Evolutionary conservation across 495 filamentous ascomycete species (phyloP).

Genomic region (Penicillium arizonense): DNA sequence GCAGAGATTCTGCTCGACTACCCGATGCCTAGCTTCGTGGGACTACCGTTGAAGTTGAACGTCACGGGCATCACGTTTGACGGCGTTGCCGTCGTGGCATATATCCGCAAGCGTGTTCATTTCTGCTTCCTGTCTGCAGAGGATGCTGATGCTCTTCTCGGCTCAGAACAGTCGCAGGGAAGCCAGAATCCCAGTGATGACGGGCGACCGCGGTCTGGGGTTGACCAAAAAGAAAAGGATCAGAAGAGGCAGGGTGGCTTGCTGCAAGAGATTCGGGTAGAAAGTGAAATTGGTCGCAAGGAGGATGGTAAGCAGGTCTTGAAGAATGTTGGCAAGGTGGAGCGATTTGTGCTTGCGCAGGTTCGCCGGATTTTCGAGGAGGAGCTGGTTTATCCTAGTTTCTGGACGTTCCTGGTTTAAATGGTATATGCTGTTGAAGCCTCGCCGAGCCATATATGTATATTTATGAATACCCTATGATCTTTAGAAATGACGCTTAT

Average conservation of each 20-base stretch:
- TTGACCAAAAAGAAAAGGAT: constrained; percentile 53
- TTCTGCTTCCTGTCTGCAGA: constrained; percentile 91
- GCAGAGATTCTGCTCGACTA: constrained; percentile 96
- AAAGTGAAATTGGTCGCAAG: constrained; percentile 93
- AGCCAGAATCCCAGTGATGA: constrained; percentile 23
- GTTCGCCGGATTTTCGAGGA: constrained; percentile 97
- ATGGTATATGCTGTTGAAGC: neutral
- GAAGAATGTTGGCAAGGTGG: constrained; percentile 98
- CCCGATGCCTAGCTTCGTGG: constrained; percentile 94
- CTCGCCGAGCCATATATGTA: constrained; percentile 3
- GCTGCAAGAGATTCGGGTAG: constrained; percentile 88
- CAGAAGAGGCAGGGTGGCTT: constrained; percentile 63
- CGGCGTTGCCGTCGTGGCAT: constrained; percentile 86
- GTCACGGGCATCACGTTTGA: constrained; percentile 95
- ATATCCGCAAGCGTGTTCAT: constrained; percentile 75
- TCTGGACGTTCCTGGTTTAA: constrained; percentile 94
- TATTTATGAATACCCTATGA: constrained; percentile 22
- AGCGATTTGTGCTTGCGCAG: constrained; percentile 95
- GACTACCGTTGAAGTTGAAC: constrained; percentile 84
- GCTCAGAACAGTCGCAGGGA: constrained; percentile 47
- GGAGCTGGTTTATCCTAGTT: constrained; percentile 96
- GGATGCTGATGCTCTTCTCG: constrained; percentile 68
- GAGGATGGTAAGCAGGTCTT: constrained; percentile 89
- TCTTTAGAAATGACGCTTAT: constrained; percentile 4
- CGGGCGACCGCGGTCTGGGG: constrained; percentile 18